Evolutionary conservation across 2,329 filamentous ascomycete species (phyloP).

Genomic region (Penicillium sp.): DNA sequence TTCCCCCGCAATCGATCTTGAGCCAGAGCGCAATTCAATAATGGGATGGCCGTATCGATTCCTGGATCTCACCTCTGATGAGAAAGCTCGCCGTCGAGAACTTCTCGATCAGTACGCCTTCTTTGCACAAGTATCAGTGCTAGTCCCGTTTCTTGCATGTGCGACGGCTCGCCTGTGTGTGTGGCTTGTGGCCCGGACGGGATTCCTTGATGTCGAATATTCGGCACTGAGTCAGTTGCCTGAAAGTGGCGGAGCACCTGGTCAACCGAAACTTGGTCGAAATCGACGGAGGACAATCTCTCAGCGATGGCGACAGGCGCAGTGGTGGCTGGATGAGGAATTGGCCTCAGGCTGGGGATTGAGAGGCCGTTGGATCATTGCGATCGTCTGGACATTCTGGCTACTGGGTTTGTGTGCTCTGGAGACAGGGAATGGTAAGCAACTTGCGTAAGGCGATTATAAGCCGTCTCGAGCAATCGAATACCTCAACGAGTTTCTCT

Average conservation of each 20-base stretch:
- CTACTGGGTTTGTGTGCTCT: constrained; percentile 1
- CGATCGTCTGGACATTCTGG: constrained; percentile 2
- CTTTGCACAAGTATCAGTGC: constrained; percentile 1
- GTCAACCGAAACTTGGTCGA: neutral
- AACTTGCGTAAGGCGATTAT: neutral
- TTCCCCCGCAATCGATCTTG: neutral
- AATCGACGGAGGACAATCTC: neutral
- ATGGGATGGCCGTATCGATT: constrained; percentile 10
- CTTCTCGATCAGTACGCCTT: constrained; percentile 2
- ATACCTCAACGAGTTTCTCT: too few species aligned
- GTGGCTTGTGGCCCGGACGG: neutral
- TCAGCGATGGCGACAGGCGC: neutral
- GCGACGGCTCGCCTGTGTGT: neutral
- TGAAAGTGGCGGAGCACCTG: neutral
- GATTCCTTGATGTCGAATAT: neutral
- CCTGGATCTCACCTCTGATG: constrained; percentile 4
- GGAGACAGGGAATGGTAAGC: constrained; percentile 5
- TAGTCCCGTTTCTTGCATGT: constrained; percentile 1
- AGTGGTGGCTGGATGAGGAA: constrained; percentile 6
- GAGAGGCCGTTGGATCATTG: constrained; percentile 3
- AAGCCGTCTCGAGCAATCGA: neutral
- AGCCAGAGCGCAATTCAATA: neutral
- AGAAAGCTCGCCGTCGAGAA: neutral
- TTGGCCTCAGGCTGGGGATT: constrained; percentile 2
- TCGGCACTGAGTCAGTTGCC: neutral